Base-by-base conservation (phyloP, 2,329 filamentous ascomycete genomes). In the Bertia moriformis region DNA sequence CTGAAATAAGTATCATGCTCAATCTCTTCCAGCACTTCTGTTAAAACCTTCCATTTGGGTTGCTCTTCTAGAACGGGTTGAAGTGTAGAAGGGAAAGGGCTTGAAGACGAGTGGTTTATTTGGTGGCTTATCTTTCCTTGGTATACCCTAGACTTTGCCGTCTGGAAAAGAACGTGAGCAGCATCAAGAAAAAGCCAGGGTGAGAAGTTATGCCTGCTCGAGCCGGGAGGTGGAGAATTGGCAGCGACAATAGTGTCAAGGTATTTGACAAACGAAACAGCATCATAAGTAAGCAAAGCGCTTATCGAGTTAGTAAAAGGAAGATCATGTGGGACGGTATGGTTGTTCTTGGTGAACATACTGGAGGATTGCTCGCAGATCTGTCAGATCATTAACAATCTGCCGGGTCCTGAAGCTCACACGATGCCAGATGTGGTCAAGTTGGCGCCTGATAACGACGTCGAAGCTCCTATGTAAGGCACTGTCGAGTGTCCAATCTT, bases 101-200 rank as follows among this genome's bases (percentile, higher is more conserved):
- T 18, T 15, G 15, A 18, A 10, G 45, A 43, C 4, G 45, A 58
- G 2, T 63, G 62, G 14, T 63, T 63, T 3, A 68, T 61, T 37
- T 69, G 73, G 19, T 76, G 70, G 40, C 65, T 75, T 33, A 84
- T 71, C 47, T 74, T 80, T 3, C 78, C 78, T 5, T 81, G 76
- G 51, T 95, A 98, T 4, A 95, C 89, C 46, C 91, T 71, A 41
- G 79, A 73, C 54, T 87, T 91, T 1, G 91, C 87, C 3, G 84
- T 87, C 43, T 88, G 83, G 47, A 98, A 96, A 12, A 98, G 85
- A 14, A 84, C 88, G 56, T 96, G 84, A 1, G 91, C 89, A 18
- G 89, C 88, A 56, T 96, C 91, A 4, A 96, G 70, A 49, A 95
- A 96, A 20, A 98, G 67, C 91, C 91, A 98, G 0, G 91, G 91